Evolutionary conservation across 306 rosid genomes (phyloP).

Genomic region (Begonia masoniana): DNA sequence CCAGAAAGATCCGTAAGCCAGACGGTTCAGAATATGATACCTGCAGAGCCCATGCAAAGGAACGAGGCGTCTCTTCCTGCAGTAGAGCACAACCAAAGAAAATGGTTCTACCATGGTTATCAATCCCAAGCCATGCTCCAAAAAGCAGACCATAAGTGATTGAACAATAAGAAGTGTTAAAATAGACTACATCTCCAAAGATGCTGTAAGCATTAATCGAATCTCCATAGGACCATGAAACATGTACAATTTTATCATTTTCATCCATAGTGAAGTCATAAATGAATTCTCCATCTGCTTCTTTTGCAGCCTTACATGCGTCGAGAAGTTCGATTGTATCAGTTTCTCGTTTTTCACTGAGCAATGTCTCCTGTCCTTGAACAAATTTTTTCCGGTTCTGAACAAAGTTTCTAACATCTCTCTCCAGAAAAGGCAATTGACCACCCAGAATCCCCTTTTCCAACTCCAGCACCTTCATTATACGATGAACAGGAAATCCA

Average conservation of each 20-base stretch:
- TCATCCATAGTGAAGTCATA: slow-evolving; percentile 75
- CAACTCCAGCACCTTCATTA: slow-evolving; percentile 85
- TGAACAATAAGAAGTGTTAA: slow-evolving; percentile 61
- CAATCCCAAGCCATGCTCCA: slow-evolving; percentile 95
- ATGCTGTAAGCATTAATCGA: slow-evolving; percentile 48
- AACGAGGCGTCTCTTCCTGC: slow-evolving; percentile 77
- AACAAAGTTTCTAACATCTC: slow-evolving; percentile 91
- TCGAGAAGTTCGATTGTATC: slow-evolving; percentile 82
- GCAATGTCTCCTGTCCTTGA: slow-evolving; percentile 75
- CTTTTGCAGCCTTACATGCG: slow-evolving; percentile 74
- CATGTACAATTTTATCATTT: slow-evolving; percentile 64
- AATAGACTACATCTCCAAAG: slow-evolving; percentile 78
- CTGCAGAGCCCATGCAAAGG: slow-evolving; percentile 96
- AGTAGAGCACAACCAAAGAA: slow-evolving; percentile 73
- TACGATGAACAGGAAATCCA: slow-evolving; percentile 84
- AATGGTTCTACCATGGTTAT: slow-evolving; percentile 71
- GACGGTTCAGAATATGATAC: slow-evolving; percentile 13
- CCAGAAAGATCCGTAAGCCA: neutral
- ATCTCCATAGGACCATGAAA: slow-evolving; percentile 75
- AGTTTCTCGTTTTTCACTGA: slow-evolving; percentile 72
- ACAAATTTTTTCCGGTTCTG: slow-evolving; percentile 81
- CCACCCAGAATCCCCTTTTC: slow-evolving; percentile 97
- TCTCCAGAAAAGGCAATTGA: slow-evolving; percentile 81
- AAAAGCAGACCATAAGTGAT: slow-evolving; percentile 76
- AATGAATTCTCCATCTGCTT: slow-evolving; percentile 49